Conservation (phyloP, 192 early-diverging fungal genomes). For the Chytriomyces sp. region DNA sequence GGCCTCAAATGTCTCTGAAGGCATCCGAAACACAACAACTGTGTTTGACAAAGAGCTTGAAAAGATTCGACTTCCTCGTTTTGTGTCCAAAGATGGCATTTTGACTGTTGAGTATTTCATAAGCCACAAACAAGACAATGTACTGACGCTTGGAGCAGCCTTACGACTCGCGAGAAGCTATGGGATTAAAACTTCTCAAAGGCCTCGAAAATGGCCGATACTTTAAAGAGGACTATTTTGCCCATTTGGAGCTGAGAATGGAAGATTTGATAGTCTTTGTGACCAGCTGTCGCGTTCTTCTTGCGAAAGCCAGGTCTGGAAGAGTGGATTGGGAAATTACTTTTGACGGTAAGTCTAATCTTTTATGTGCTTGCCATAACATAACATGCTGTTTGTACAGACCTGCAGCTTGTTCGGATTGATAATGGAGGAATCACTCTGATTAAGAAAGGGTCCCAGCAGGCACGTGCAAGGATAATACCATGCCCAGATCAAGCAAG, state of each 20-base stretch:
- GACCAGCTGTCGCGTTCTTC: conserved; percentile 75
- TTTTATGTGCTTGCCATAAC: not conserved
- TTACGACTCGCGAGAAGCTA: conserved; percentile 74
- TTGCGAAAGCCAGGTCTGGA: conserved; percentile 69
- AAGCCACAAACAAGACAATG: not conserved
- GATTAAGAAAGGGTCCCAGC: conserved; percentile 34
- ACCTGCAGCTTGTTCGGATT: conserved; percentile 42
- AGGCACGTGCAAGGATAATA: conserved; percentile 40
- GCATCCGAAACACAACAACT: conserved; percentile 92
- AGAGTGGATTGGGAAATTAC: conserved; percentile 85
- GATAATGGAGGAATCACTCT: conserved; percentile 43
- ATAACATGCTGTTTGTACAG: conserved; percentile 6
- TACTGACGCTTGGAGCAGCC: conserved; percentile 32
- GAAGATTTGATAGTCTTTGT: conserved; percentile 86
- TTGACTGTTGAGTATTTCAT: conserved; percentile 54
- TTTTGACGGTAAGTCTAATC: conserved; percentile 50
- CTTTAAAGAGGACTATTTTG: conserved; percentile 82
- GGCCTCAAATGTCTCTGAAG: conserved; percentile 79
- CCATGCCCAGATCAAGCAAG: conserved; percentile 47
- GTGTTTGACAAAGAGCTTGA: conserved; percentile 83
- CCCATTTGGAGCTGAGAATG: conserved; percentile 79
- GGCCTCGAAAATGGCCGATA: conserved; percentile 75
- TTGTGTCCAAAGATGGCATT: conserved; percentile 83
- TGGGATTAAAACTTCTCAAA: conserved; percentile 86
- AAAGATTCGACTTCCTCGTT: conserved; percentile 83